phyloP scores from a whole-genome alignment of 2,329 filamentous ascomycete species.

The Trichoderma breve region DNA sequence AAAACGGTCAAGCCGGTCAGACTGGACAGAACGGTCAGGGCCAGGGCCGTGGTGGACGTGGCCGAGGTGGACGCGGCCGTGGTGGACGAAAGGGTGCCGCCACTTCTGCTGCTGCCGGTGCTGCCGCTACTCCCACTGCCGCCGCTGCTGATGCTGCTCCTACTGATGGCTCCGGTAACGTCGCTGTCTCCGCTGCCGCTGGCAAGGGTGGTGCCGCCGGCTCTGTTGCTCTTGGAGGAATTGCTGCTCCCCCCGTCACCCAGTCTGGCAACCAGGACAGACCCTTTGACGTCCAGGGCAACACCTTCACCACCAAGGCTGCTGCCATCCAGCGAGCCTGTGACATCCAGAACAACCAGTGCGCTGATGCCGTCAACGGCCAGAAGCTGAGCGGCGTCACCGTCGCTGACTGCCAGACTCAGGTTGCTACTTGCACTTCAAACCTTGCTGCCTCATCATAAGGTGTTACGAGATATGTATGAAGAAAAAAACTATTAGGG shows the following conservation, averaged over 20 bases:
- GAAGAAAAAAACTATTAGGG: not conserved
- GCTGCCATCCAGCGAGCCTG: slow-evolving; percentile 61
- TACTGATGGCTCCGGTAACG: not conserved
- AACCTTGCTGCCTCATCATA: slow-evolving; percentile 5
- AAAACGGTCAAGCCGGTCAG: not conserved
- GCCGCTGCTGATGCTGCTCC: not conserved
- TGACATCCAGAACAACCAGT: slow-evolving; percentile 61
- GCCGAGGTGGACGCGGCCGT: not conserved
- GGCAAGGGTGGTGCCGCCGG: slow-evolving; percentile 30
- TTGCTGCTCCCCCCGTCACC: slow-evolving; percentile 49
- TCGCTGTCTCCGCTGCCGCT: slow-evolving; percentile 20
- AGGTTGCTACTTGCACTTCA: slow-evolving; percentile 38
- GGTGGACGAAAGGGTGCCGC: not conserved
- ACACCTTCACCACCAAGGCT: slow-evolving; percentile 55
- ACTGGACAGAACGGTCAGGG: not conserved
- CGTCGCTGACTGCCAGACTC: slow-evolving; percentile 53
- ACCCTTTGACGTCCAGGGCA: slow-evolving; percentile 56
- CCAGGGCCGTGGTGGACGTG: not conserved
- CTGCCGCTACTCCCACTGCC: not conserved
- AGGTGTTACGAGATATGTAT: slow-evolving; percentile 4
- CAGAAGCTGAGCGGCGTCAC: slow-evolving; percentile 42
- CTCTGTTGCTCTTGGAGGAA: slow-evolving; percentile 47
- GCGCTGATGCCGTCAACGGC: slow-evolving; percentile 55
- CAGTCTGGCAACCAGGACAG: slow-evolving; percentile 48
- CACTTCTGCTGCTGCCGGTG: not conserved